Base-by-base conservation (phyloP, 257 asterid species). In the Gentiana dahurica region DNA sequence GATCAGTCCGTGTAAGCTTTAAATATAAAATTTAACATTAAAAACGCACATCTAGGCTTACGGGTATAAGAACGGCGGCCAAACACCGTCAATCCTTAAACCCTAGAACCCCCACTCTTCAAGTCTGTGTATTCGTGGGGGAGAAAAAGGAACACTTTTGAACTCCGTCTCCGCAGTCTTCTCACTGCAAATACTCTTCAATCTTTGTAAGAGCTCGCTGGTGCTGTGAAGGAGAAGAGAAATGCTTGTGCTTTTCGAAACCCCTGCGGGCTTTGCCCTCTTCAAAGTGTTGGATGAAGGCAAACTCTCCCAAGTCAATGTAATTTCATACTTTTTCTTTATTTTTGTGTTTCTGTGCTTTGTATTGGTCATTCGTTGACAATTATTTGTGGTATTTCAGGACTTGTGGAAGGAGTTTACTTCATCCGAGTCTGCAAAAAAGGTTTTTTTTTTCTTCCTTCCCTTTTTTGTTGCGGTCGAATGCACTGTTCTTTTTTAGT, bases 381-480 rank as follows among this genome's bases (percentile, higher is more conserved):
- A 38, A 37, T 6, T 24, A 12, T 24, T 15, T 6, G 37, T 64
- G 48, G 15, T 41, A 44, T 50, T 69, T 63, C 84, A 84, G 94
- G 85, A 87, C 66, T 72, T 84, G 70, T 80, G 84, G 69, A 87
- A 80, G 79, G 93, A 87, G 12, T 84, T 84, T 65, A 47, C 76
- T 39, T 65, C 81, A 32, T 69, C 89, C 0, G 94, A 84, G 24
- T 74, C 92, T 4, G 94, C 96, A 15, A 73, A 85, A 82, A 59
- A 82, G 94, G 93, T 86, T 12, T n/a, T 37, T 34, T 62, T 5
- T 50, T 6, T 9, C 3, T 52, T 52, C 2, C 36, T 59, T 39
- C 2, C 24, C 13, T 1, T 10, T 5, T 24, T 24, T 24, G 24
- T 24, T 24, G 24, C 24, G 24, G 24, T 24, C 24, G 24, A 24